Conservation (phyloP, 805 yeast species). For the Metschnikowia lachancei region DNA sequence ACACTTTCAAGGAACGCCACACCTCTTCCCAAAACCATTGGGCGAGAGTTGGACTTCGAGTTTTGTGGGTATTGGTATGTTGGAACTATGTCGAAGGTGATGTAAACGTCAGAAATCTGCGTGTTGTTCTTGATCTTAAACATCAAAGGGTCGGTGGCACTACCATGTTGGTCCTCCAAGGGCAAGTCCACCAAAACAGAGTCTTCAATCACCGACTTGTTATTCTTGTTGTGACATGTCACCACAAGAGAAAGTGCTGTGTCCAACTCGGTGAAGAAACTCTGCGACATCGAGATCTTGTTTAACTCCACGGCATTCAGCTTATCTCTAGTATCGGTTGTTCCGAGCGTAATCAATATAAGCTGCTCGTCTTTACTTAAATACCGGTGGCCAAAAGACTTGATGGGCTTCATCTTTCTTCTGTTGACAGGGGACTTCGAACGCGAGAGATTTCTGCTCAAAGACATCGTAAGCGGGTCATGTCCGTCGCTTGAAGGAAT, state of each 20-base stretch:
- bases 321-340: conserved; percentile 68
- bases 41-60: conserved; percentile 2
- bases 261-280: conserved; percentile 79
- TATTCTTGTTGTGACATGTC: conserved; percentile 33
- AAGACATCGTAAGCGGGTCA: conserved; percentile 20
- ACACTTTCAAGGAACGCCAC: conserved; percentile 67
- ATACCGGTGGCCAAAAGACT: conserved; percentile 82
- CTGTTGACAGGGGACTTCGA: conserved; percentile 21
- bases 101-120: conserved; percentile 49
- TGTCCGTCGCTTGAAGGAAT: conserved; percentile 11
- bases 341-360: conserved; percentile 80
- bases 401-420: conserved; percentile 51
- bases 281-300: conserved; percentile 70
- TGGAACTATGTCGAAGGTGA: conserved; percentile 86
- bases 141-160: conserved; percentile 69
- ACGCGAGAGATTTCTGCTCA: conserved; percentile 9
- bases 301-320: conserved; percentile 64
- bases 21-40: conserved; percentile 66
- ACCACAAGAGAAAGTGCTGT: conserved; percentile 80
- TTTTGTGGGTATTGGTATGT: conserved; percentile 57
- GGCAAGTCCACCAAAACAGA: conserved; percentile 76
- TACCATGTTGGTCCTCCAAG: conserved; percentile 68
- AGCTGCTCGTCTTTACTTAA: conserved; percentile 62
- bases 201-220: conserved; percentile 42
- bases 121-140: conserved; percentile 55